Conservation (phyloP, 108 stramenopile genomes). For the Nitzschia sp. region DNA sequence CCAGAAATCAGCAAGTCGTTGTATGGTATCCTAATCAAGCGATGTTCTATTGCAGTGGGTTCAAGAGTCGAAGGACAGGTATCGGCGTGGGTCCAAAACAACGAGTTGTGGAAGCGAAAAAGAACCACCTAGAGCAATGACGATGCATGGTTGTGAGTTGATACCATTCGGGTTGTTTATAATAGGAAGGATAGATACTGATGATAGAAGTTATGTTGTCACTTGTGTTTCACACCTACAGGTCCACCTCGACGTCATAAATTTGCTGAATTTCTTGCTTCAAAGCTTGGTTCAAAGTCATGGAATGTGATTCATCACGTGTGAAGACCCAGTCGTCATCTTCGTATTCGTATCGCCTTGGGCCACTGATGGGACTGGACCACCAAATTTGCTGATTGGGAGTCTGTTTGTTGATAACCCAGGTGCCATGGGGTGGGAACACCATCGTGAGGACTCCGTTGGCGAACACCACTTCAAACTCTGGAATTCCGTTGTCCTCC, state of each 20-base stretch:
- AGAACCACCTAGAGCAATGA: no score
- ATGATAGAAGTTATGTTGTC: not conserved
- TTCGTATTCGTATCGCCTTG: constrained; percentile 83
- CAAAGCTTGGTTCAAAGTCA: constrained; percentile 37
- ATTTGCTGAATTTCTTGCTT: constrained; percentile 58
- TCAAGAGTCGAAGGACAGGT: no score
- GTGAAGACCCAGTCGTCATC: constrained; percentile 70
- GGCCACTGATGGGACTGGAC: constrained; percentile 90
- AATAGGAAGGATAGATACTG: no score
- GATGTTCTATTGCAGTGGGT: no score
- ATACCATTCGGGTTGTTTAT: no score
- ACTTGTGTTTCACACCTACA: constrained; percentile 25
- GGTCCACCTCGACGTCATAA: constrained; percentile 47
- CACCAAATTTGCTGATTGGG: constrained; percentile 92
- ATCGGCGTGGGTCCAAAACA: no score
- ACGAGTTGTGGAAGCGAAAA: no score
- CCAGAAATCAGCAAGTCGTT: no score
- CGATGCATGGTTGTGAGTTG: no score
- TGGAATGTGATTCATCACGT: constrained; percentile 47
- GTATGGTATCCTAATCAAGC: no score
- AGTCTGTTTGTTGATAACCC: constrained; percentile 96
- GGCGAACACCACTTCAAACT: constrained; percentile 68
- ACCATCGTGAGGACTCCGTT: constrained; percentile 74
- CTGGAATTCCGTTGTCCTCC: constrained; percentile 56
- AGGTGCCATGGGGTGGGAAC: constrained; percentile 81